These are phyloP conservation scores for Stachybotrys chartarum DNA, from an alignment of 2,329 filamentous ascomycete genomes.

Conservation along the genomic window DNA sequence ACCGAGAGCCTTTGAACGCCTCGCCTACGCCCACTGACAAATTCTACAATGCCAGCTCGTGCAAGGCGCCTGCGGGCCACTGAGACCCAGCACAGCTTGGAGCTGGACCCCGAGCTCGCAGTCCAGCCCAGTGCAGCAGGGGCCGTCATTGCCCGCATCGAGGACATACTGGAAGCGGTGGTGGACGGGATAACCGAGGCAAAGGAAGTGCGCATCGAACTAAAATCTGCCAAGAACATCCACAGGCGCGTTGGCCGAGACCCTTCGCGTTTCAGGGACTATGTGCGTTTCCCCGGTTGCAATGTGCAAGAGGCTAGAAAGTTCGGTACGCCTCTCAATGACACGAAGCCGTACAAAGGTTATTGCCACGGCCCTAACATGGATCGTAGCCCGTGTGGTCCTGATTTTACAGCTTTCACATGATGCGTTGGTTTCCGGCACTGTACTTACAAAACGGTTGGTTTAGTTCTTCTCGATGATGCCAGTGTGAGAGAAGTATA, in stretches of 20 bases:
- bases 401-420: constrained; percentile 53
- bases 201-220: constrained; percentile 17
- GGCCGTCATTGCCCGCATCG: constrained; percentile 25
- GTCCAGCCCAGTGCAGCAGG: constrained; percentile 9
- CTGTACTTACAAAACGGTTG: constrained; percentile 55
- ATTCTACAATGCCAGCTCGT: background rate
- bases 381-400: constrained; percentile 42
- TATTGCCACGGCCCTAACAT: background rate
- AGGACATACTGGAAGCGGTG: constrained; percentile 22
- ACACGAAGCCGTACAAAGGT: no score
- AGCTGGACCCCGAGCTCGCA: constrained; percentile 11
- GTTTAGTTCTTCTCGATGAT: constrained; percentile 6
- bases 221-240: constrained; percentile 13
- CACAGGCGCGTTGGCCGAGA: constrained; percentile 2
- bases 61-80: background rate
- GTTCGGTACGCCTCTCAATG: constrained; percentile 34
- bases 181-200: constrained; percentile 16
- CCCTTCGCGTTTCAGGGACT: constrained; percentile 6
- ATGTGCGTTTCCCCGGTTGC: constrained; percentile 39
- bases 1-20: background rate
- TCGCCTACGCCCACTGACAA: background rate
- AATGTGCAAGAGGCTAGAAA: constrained; percentile 39
- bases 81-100: background rate
- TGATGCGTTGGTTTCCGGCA: constrained; percentile 47
- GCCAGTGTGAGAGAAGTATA: background rate